Evolutionary conservation across 805 yeast species (phyloP), one percentile per base, ranked within the genome.

Genomic region (Kodamaea kaohsiungensis): DNA sequence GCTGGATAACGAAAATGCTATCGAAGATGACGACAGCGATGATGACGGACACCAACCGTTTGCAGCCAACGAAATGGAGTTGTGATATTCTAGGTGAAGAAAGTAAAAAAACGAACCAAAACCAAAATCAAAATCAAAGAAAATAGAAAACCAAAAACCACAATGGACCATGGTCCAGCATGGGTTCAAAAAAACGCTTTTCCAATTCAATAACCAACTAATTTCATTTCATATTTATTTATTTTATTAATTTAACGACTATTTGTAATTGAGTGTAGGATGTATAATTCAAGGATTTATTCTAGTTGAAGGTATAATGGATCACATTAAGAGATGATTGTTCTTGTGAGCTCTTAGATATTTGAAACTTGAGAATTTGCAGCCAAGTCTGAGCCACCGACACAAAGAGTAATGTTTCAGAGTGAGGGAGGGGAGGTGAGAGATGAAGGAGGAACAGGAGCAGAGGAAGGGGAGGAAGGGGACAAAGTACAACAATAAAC

Each of bases 41-140:
- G 65, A 66, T 30, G 65, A 60, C 43, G 69, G 65, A 48, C 77
- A 73, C 60, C 72, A 73, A 54, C 78, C 80, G 9, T 76, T 76
- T 62, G 79, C 75, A 8, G 79, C 78, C 6, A 67, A 64, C 40
- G 78, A 73, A 57, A 75, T 76, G 79, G 80, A 76, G 56, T 65
- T 76, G 43, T 72, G 60, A 59, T 19, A 6, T 7, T 27, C 33
- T 22, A 15, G 9, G 22, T 30, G 35, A 27, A 43, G 25, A 18
- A 16, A 22, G 42, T 22, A 38, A 16, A 39, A 25, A 46, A 33
- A 43, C 27, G 45, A 40, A 40, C 45, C 45, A 40, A 40, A 40
- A 40, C 45, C 17, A 40, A 40, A 40, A 19, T n/a, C 12, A 40
- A 22, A 22, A 25, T 13, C 46, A 42, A 25, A 18, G 17, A 46